These are phyloP conservation scores for Elymus sibiricus DNA, from an alignment of 176 grass and related monocot genomes.

Conservation along the genomic window DNA sequence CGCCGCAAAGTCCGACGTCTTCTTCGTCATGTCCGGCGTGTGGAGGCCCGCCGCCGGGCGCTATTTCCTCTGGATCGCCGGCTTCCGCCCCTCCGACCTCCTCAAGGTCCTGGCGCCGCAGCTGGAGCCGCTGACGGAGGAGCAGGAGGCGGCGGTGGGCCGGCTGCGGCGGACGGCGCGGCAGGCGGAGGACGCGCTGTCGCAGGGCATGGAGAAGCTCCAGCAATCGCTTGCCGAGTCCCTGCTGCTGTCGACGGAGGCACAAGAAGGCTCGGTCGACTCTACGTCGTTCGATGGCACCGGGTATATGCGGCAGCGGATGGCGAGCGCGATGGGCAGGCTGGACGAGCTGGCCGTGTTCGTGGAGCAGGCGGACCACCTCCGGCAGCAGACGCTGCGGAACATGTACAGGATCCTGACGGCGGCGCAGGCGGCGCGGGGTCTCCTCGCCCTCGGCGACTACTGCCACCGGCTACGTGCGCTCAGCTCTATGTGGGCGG, in stretches of 20 bases:
- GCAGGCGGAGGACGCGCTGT: conserved; percentile 67
- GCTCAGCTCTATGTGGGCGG: conserved; percentile 76
- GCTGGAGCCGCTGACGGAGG: conserved; percentile 51
- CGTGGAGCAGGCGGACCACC: conserved; percentile 68
- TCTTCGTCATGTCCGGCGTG: conserved; percentile 72
- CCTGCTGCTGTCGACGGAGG: conserved; percentile 26
- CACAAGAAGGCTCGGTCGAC: not conserved
- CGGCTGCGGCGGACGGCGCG: conserved; percentile 46
- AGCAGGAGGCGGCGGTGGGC: conserved; percentile 27
- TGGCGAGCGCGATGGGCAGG: conserved; percentile 53
- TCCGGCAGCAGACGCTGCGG: conserved; percentile 58
- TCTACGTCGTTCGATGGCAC: not conserved
- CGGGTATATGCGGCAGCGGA: conserved; percentile 29
- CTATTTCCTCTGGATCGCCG: conserved; percentile 77
- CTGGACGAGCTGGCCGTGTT: conserved; percentile 53
- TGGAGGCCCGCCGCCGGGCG: conserved; percentile 61
- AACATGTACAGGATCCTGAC: conserved; percentile 76
- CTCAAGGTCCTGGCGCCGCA: conserved; percentile 60
- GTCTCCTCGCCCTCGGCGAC: conserved; percentile 69
- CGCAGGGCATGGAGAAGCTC: conserved; percentile 70
- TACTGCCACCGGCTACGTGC: conserved; percentile 69
- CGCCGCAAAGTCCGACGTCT: conserved; percentile 56
- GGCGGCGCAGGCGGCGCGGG: conserved; percentile 50
- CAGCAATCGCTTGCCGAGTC: conserved; percentile 72
- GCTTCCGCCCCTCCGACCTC: conserved; percentile 72